Evolutionary conservation across 2,329 filamentous ascomycete genomes (phyloP), one percentile per base, ranked within the genome.

Genomic region (Aschersonia sp.): DNA sequence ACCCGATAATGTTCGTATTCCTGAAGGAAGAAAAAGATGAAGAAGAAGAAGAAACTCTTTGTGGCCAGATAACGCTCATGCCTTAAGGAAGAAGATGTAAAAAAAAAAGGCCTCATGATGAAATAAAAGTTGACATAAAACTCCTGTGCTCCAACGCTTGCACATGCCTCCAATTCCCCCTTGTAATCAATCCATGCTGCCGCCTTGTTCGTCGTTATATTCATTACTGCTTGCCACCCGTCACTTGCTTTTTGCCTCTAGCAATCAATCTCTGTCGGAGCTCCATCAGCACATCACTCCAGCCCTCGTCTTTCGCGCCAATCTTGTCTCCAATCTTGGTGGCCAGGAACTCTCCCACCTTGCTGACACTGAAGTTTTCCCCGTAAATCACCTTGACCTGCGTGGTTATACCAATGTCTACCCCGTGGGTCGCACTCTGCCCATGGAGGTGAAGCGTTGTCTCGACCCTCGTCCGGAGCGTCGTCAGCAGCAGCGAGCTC

Each of bases 281-380:
- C 56, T 81, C 77, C 14, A 72, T 63, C 12, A 81, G 57, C 10
- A 72, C 71, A 52, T 72, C 69, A 48, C 70, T 71, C 79, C 79
- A 83, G 11, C 59, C 58, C 50, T 67, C 65, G 43, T 60, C 54
- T 55, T 61, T 54, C 48, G 59, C 50, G 52, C 60, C 52, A 48
- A 61, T 51, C 62, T n/a, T 56, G 54, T 44, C 69, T 63, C 57
- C 82, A 66, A 59, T 73, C 71, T 59, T 60, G 37, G 73, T 72
- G 10, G 67, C 62, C 52, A 92, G 58, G 54, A 84, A 88, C 48
- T 87, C 83, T n/a, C 67, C 69, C 69, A 92, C 81, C 63, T 86
- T 88, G 45, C 70, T 75, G 53, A 80, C 77, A 53, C 87, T 85
- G 61, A 89, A 88, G 50, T 76, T 72, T 64, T 90, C 84, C 0